Evolutionary conservation across 306 rosid genomes (phyloP).

Genomic region (Glycine tomentella): DNA sequence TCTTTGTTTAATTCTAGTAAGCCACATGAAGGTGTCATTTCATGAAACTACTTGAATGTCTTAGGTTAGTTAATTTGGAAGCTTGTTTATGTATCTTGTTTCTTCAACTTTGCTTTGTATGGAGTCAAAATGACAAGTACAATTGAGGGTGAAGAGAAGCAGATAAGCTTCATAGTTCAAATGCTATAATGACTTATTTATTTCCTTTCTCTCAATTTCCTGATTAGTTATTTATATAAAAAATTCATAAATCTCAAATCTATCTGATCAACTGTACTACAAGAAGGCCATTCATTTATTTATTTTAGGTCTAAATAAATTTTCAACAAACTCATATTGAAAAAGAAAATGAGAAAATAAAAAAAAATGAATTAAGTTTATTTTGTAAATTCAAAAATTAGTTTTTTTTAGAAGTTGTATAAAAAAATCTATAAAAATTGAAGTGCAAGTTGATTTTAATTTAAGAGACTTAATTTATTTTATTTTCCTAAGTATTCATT

Average conservation of each 20-base stretch:
- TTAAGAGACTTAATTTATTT: no score
- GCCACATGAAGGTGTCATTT: slow-evolving; percentile 26
- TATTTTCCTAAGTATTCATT: no score
- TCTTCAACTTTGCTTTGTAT: not conserved
- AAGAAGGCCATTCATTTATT: not conserved
- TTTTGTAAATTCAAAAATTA: no score
- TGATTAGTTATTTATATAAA: not conserved
- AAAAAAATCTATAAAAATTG: no score
- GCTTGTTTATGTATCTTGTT: slow-evolving; percentile 34
- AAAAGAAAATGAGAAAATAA: no score
- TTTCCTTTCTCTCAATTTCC: not conserved
- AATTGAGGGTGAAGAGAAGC: slow-evolving; percentile 5
- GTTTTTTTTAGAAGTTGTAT: no score
- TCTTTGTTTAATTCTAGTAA: slow-evolving; percentile 20
- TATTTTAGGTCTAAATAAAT: not conserved
- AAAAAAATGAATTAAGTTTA: no score
- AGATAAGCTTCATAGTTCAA: slow-evolving; percentile 16
- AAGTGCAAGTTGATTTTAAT: no score
- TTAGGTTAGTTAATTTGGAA: not conserved
- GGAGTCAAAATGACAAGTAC: not conserved
- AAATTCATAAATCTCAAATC: not conserved
- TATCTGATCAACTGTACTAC: not conserved
- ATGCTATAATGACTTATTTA: not conserved
- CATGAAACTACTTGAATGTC: slow-evolving; percentile 33
- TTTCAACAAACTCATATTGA: no score